Evolutionary conservation across 1,284 basidiomycete species (phyloP).

Genomic region (Cutaneotrichosporon arboriforme): DNA sequence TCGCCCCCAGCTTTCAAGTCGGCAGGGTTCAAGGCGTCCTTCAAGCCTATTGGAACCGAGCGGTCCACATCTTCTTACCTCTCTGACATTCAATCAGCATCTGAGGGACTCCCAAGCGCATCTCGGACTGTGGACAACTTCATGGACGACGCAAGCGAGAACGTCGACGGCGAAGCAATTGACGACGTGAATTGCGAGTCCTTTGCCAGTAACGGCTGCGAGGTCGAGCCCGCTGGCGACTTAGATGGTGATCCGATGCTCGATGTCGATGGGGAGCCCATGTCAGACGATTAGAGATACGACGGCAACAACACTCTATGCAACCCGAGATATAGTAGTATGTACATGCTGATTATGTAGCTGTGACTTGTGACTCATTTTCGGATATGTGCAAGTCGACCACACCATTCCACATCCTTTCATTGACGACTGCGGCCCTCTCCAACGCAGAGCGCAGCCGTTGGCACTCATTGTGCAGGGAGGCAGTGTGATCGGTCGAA

Average conservation of each 20-base stretch:
- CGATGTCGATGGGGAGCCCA: neutral
- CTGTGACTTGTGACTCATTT: neutral
- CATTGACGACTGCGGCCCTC: constrained; percentile 76
- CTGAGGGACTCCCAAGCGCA: no score
- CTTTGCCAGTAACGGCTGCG: constrained; percentile 3
- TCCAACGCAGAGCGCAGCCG: constrained; percentile 62
- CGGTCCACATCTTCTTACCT: no score
- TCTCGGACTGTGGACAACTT: neutral
- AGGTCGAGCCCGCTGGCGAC: constrained; percentile 40
- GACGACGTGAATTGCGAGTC: constrained; percentile 43
- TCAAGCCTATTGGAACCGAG: constrained; percentile 39
- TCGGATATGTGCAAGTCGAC: constrained; percentile 33
- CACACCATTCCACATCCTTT: constrained; percentile 81
- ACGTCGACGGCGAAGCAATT: constrained; percentile 1
- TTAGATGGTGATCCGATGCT: constrained; percentile 34
- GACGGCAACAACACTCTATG: no score
- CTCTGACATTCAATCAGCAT: no score
- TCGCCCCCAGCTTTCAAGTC: constrained; percentile 65
- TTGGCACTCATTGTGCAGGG: constrained; percentile 66
- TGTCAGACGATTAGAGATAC: neutral
- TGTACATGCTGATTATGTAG: neutral
- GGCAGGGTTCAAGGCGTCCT: constrained; percentile 54
- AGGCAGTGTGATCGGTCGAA: constrained; percentile 48
- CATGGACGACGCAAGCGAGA: constrained; percentile 15
- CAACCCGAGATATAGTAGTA: neutral